Conservation (phyloP, 805 yeast genomes). For the Barnettozyma sucrosica region DNA sequence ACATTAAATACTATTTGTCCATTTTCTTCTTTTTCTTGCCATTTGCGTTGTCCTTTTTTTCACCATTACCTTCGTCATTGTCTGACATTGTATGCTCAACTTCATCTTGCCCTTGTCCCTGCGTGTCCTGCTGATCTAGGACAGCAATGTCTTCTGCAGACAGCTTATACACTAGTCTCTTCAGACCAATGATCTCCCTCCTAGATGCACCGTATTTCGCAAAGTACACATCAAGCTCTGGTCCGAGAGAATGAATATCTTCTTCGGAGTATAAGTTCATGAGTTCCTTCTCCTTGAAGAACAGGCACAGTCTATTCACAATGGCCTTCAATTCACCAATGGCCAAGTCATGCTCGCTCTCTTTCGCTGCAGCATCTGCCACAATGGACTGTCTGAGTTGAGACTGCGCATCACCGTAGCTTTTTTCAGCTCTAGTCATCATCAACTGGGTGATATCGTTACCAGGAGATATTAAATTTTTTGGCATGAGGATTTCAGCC, state of each 20-base stretch:
- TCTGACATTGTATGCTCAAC: neutral
- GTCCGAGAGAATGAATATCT: neutral
- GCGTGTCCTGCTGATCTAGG: neutral
- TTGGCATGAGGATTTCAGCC: slow-evolving; percentile 1
- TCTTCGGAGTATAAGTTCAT: neutral
- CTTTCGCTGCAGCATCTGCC: neutral
- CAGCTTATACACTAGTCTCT: neutral
- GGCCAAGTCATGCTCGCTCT: neutral
- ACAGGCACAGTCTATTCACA: neutral
- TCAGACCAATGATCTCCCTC: neutral
- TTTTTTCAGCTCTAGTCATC: neutral
- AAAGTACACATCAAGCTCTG: neutral
- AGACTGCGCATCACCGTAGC: neutral
- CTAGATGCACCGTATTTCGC: neutral
- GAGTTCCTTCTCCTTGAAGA: slow-evolving; percentile 1
- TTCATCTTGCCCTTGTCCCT: neutral
- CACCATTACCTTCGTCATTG: neutral
- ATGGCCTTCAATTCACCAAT: neutral
- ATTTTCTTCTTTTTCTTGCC: neutral
- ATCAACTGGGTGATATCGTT: neutral
- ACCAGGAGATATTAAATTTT: slow-evolving; percentile 1
- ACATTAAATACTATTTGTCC: neutral
- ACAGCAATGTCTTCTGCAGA: neutral
- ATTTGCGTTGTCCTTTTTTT: neutral
- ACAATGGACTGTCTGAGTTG: neutral